Percentiles rank a stretch among this genome's conserved stretches.
These are phyloP conservation scores for Colletotrichum cereale DNA, from an alignment of 2,329 filamentous ascomycete genomes.

Conservation along the genomic window DNA sequence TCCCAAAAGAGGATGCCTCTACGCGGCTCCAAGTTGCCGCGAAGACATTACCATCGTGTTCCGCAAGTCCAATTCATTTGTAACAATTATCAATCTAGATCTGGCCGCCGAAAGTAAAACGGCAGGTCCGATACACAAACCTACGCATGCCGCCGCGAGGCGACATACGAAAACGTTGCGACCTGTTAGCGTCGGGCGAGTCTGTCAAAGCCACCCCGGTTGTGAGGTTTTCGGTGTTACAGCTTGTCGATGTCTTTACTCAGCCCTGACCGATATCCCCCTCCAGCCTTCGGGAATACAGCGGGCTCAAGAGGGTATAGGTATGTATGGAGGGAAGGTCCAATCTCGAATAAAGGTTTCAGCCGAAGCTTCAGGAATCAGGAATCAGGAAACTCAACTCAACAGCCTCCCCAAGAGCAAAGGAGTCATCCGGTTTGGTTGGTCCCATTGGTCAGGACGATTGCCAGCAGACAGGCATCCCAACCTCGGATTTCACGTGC, in stretches of 20 bases:
- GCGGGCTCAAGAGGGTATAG: background rate
- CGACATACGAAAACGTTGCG: background rate
- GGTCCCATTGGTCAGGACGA: background rate
- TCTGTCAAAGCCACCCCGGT: background rate
- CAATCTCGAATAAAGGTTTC: background rate
- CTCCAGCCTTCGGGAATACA: background rate
- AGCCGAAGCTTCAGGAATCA: background rate
- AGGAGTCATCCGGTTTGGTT: background rate
- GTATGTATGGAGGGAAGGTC: background rate
- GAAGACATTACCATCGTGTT: background rate
- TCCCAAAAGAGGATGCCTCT: too few species aligned
- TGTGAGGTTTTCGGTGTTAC: background rate
- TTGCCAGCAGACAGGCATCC: background rate
- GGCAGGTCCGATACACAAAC: background rate
- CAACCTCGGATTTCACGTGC: conserved; percentile 8
- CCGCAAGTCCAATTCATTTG: background rate
- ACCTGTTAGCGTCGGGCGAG: background rate
- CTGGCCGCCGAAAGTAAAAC: background rate
- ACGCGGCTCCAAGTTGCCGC: too few species aligned
- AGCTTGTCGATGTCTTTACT: background rate
- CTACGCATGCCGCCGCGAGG: background rate
- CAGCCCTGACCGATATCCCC: background rate
- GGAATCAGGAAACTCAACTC: too few species aligned
- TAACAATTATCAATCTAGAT: too few species aligned
- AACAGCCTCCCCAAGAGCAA: background rate